Base-by-base conservation (phyloP, 2,329 filamentous ascomycete species). In the Alternaria brassicae region DNA sequence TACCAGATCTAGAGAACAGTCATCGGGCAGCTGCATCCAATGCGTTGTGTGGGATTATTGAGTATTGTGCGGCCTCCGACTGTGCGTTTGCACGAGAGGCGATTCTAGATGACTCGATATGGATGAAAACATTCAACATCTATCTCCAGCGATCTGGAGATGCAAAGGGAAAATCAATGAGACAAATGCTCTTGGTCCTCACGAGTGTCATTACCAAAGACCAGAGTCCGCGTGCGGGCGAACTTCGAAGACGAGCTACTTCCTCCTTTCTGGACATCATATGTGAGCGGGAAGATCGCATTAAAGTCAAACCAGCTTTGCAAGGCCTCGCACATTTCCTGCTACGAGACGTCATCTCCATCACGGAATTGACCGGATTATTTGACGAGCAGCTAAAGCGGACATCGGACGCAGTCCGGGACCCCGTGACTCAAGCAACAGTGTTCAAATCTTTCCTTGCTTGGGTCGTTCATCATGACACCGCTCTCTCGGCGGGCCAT, bases 271-370 rank as follows among this genome's bases (percentile, higher is more conserved):
- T 90, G 15, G 83, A 85, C 2, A 86, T 89, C 13, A 83, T 91
- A 40, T 82, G 84, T 21, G 83, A 86, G 56, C 82, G 85, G 60
- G 86, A 86, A 32, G 82, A 87, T 15, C 88, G 86, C 63, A 84
- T 88, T 9, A 81, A 89, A 51, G 87, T 88, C 39, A 92, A 92
- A 72, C 89, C 89, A 34, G 86, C 88, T 6, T 84, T 92, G 61
- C 88, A 89, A 69, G 85, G 85, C 15, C 78, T 92, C 36, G 87
- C 90, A 47, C 84, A 88, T 68, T 85, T 92, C 56, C 72, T 92
- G 3, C 79, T 82, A 47, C 92, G 90, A 72, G 79, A 81, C 2
- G 80, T 88, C 12, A 77, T 90, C 25, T 79, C 71, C 1, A 63
- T 80, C 17, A 41, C 68, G 5, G 54, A 72, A 17, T 61, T 79